Evolutionary conservation across 495 filamentous ascomycete species (phyloP).

Genomic region (Daldinia bambusicola): DNA sequence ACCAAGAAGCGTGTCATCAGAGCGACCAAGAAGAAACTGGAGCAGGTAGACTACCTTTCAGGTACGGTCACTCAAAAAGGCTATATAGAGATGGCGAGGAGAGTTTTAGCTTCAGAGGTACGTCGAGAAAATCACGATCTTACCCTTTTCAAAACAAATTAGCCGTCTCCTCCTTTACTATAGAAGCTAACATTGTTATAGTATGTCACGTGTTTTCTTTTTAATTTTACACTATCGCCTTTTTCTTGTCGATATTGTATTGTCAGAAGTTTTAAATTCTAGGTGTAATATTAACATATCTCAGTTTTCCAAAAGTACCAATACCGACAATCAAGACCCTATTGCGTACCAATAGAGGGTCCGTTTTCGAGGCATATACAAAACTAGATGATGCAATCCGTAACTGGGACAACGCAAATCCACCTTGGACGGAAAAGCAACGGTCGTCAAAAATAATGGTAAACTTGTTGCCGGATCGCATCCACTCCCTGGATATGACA

Average conservation of each 20-base stretch:
- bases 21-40: background rate
- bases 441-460: slow-evolving; percentile 5
- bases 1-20: background rate
- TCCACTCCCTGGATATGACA: slow-evolving; percentile 18
- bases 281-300: slow-evolving; percentile 2
- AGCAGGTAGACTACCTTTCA: background rate
- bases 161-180: background rate
- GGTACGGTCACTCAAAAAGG: background rate
- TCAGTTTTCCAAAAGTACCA: slow-evolving; percentile 38
- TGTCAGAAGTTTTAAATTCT: background rate
- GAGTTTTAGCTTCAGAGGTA: slow-evolving; percentile 23
- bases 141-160: background rate
- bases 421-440: slow-evolving; percentile 44
- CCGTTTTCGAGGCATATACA: slow-evolving; percentile 49
- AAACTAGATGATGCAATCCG: slow-evolving; percentile 41
- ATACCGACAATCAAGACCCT: slow-evolving; percentile 12
- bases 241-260: background rate
- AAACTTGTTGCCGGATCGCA: slow-evolving; percentile 14
- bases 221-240: background rate
- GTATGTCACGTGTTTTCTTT: slow-evolving; percentile 11
- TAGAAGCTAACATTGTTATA: slow-evolving; percentile 30
- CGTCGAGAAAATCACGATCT: background rate
- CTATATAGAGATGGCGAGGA: background rate
- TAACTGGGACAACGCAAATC: slow-evolving; percentile 16
- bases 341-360: slow-evolving; percentile 9